Evolutionary conservation across 2,329 filamentous ascomycete genomes (phyloP).

Genomic region (Hypoxylon sp.): DNA sequence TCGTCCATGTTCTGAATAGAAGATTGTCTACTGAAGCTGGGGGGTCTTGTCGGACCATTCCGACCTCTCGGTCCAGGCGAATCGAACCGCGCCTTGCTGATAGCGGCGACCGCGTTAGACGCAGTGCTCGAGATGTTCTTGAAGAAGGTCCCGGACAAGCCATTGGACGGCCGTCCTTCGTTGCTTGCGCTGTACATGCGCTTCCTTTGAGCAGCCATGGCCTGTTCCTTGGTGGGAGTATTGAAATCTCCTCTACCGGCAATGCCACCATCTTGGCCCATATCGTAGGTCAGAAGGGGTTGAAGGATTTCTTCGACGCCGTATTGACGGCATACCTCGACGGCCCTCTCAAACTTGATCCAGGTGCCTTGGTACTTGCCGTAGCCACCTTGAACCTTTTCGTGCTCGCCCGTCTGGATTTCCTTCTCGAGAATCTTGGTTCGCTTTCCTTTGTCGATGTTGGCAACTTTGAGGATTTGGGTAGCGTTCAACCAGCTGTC

Average conservation of each 20-base stretch:
- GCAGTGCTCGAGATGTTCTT: slow-evolving; percentile 95
- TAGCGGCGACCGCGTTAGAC: slow-evolving; percentile 90
- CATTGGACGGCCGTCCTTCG: slow-evolving; percentile 73
- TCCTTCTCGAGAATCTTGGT: slow-evolving; percentile 99
- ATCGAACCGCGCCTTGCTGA: slow-evolving; percentile 94
- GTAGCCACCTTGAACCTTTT: slow-evolving; percentile 98
- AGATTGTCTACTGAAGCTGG: slow-evolving; percentile 74
- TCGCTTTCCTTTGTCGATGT: slow-evolving; percentile 95
- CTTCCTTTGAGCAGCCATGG: slow-evolving; percentile 95
- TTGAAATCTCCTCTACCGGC: slow-evolving; percentile 81
- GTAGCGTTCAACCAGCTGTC: slow-evolving; percentile 98
- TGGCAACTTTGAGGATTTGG: slow-evolving; percentile 96
- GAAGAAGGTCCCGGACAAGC: slow-evolving; percentile 87
- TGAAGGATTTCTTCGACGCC: slow-evolving; percentile 79
- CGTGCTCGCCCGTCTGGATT: slow-evolving; percentile 93
- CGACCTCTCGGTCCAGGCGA: slow-evolving; percentile 77
- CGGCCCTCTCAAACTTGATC: slow-evolving; percentile 92
- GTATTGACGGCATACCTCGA: slow-evolving; percentile 87
- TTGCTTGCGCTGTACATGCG: slow-evolving; percentile 82
- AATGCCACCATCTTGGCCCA: slow-evolving; percentile 76
- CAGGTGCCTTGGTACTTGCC: slow-evolving; percentile 99
- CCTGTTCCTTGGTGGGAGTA: slow-evolving; percentile 97
- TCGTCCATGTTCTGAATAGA: slow-evolving; percentile 75
- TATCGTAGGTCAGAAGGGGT: slow-evolving; percentile 81
- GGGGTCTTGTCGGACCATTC: slow-evolving; percentile 70